Conservation (phyloP, 2,329 filamentous ascomycete species). For the Ophiobolus disseminans region DNA sequence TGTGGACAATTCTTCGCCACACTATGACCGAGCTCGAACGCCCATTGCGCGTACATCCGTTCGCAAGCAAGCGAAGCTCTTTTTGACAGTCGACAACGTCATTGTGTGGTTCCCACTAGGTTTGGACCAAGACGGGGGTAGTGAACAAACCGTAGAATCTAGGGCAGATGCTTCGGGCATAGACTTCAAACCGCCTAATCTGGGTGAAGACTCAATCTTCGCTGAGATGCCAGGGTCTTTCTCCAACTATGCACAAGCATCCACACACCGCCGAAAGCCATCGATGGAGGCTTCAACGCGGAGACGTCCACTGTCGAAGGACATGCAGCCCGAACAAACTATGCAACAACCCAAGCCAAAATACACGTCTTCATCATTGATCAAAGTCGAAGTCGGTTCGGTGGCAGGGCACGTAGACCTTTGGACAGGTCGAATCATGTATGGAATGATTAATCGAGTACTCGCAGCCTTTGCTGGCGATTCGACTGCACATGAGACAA, state of each 20-base stretch:
- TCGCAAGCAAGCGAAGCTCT: constrained; percentile 38
- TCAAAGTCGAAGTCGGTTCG: constrained; percentile 45
- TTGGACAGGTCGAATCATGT: constrained; percentile 44
- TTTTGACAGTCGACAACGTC: constrained; percentile 48
- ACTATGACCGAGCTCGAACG: constrained; percentile 4
- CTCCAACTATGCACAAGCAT: constrained; percentile 55
- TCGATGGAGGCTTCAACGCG: constrained; percentile 32
- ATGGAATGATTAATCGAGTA: constrained; percentile 36
- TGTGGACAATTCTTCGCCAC: constrained; percentile 31
- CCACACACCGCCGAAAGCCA: constrained; percentile 37
- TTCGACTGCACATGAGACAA: constrained; percentile 2
- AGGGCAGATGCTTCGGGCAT: constrained; percentile 20
- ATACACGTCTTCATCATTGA: constrained; percentile 16
- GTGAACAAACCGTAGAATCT: constrained; percentile 10
- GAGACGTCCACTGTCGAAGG: constrained; percentile 19
- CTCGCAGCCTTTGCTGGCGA: constrained; percentile 27
- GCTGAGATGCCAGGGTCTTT: constrained; percentile 56
- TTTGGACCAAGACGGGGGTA: constrained; percentile 21
- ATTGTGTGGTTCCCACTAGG: constrained; percentile 48
- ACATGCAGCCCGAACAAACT: constrained; percentile 6
- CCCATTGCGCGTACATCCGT: neutral
- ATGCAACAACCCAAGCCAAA: constrained; percentile 18
- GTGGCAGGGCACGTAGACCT: constrained; percentile 44
- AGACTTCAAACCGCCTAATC: constrained; percentile 35
- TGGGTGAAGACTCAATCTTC: constrained; percentile 48